Conservation (phyloP, 2,329 filamentous ascomycete species). For the Calonectria pseudoreteaudii region DNA sequence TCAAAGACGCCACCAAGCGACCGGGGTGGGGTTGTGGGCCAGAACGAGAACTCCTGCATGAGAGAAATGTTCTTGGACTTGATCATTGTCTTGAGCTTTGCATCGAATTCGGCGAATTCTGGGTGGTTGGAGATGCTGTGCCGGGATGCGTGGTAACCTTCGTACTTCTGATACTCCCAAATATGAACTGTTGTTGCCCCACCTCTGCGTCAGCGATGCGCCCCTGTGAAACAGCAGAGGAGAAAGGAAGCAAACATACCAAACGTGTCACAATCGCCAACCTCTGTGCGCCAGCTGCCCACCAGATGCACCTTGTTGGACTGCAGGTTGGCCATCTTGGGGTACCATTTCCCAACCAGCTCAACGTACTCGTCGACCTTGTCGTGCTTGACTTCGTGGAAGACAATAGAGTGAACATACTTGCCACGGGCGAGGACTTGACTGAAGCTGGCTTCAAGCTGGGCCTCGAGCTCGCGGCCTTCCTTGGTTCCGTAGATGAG, state of each 20-base stretch:
- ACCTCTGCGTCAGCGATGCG: slow-evolving; percentile 27
- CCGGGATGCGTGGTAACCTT: slow-evolving; percentile 93
- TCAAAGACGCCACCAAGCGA: slow-evolving; percentile 94
- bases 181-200: slow-evolving; percentile 80
- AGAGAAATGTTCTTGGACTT: slow-evolving; percentile 86
- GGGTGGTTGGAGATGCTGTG: slow-evolving; percentile 86
- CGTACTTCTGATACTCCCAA: slow-evolving; percentile 98
- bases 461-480: slow-evolving; percentile 91
- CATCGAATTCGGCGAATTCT: slow-evolving; percentile 86
- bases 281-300: slow-evolving; percentile 97
- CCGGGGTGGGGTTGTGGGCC: slow-evolving; percentile 93
- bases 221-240: not conserved
- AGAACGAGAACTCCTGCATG: slow-evolving; percentile 99
- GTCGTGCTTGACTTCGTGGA: slow-evolving; percentile 95
- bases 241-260: slow-evolving; percentile 66
- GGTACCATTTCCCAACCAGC: slow-evolving; percentile 92
- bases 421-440: slow-evolving; percentile 95
- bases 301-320: slow-evolving; percentile 97
- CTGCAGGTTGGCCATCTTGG: slow-evolving; percentile 83
- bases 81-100: slow-evolving; percentile 87
- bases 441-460: slow-evolving; percentile 96
- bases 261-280: slow-evolving; percentile 97
- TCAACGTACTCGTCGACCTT: slow-evolving; percentile 95
- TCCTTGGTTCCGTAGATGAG: slow-evolving; percentile 98
- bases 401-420: slow-evolving; percentile 97